Conservation (phyloP, 176 grass and related monocot species). For the Dendrocalamus sinicus region DNA sequence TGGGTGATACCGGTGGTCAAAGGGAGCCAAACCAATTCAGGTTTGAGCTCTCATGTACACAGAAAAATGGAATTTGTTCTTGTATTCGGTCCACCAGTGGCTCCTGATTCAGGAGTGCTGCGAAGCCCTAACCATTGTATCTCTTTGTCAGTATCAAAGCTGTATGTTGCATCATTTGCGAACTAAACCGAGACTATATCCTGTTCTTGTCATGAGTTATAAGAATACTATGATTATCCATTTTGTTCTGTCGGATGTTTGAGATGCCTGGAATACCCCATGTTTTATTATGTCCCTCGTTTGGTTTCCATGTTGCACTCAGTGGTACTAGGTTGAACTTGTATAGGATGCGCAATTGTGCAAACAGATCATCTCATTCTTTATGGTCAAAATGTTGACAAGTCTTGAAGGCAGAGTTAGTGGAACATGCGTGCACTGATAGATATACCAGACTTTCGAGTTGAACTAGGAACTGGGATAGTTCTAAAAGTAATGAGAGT, state of each 20-base stretch:
- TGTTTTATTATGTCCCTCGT: neutral
- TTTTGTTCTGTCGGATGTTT: conserved; percentile 21
- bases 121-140: conserved; percentile 50
- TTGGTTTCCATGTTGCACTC: neutral
- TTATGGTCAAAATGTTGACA: neutral
- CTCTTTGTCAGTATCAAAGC: conserved; percentile 32
- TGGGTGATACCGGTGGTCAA: conserved; percentile 46
- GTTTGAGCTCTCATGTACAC: conserved; percentile 51
- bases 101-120: conserved; percentile 36
- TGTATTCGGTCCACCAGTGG: conserved; percentile 30
- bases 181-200: conserved; percentile 16
- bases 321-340: neutral
- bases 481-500: neutral
- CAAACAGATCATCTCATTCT: neutral
- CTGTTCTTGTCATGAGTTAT: neutral
- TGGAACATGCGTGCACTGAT: neutral
- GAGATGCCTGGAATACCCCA: neutral
- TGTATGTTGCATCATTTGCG: conserved; percentile 30
- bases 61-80: conserved; percentile 26
- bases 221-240: neutral
- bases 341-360: neutral
- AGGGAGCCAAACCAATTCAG: conserved; percentile 31
- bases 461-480: neutral
- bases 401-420: neutral
- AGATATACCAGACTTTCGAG: neutral